Base-by-base conservation (phyloP, 1,139 yeast species). In the Ogataea hybrid region DNA sequence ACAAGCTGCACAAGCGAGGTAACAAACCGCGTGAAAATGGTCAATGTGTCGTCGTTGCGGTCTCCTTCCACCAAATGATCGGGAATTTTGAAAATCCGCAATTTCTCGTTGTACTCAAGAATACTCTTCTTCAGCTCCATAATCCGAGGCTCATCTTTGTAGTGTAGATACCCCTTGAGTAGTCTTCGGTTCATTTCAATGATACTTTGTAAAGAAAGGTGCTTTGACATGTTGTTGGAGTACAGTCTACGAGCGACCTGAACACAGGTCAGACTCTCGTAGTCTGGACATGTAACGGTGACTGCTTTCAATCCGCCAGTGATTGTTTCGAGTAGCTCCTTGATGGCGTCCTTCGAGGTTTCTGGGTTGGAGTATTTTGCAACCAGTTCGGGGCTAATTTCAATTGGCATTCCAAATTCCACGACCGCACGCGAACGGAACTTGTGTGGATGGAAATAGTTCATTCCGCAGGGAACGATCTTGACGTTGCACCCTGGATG, bases 401-500 rank as follows among this genome's bases (percentile, higher is more conserved):
- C 82, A 46, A 92, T 81, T 6, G 97, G 97, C 45, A 81, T 77
- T 17, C 98, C 98, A 65, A 90, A 90, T 64, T 92, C 97, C 45
- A 92, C 74, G 20, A 92, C 96, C 1, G 97, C 97, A 56, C 97
- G 75, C 2, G 96, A 88, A 61, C 97, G 75, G 65, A 92, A 92
- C 61, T 85, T 87, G 65, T 92, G 95, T 10, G 97, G 92, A 63
- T 88, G 95, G 73, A 92, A 92, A 65, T 92, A 92, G 65, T 92
- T 92, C 92, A 92, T 83, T 29, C 98, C 98, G 53, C 95, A 87
- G 5, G 97, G 97, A 17, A 92, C 95, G 51, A 92, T 85, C 53
- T 84, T 82, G 7, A 92, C 89, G 38, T 80, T 79, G 49, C 84
- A 79, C 33, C 77, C 72, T 0, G 94, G 88, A 47, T 79, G 73